Percentiles rank a stretch among this genome's conserved stretches.
Conservation (phyloP, 495 filamentous ascomycete species). For the Annulohypoxylon bovei region DNA sequence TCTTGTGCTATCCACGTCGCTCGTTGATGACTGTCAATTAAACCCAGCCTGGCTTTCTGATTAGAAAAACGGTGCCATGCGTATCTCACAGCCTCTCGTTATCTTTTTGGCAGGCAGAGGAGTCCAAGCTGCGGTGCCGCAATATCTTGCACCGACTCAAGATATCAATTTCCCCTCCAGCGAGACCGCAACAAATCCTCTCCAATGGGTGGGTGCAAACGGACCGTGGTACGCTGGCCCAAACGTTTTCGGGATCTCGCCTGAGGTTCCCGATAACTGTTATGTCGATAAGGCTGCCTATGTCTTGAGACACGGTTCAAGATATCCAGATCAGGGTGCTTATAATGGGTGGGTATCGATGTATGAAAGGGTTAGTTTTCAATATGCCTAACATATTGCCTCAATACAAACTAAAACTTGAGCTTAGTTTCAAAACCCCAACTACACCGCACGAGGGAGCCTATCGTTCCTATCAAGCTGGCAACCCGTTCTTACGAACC, state of each 20-base stretch:
- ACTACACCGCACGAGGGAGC: conserved; percentile 54
- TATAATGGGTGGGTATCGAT: conserved; percentile 62
- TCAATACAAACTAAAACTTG: background rate
- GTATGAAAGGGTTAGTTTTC: conserved; percentile 51
- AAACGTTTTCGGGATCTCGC: conserved; percentile 62
- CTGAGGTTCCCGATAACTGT: conserved; percentile 60
- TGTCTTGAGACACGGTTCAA: conserved; percentile 64
- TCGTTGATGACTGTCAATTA: background rate
- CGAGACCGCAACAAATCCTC: conserved; percentile 49
- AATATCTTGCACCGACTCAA: conserved; percentile 49
- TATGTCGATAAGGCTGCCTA: conserved; percentile 65
- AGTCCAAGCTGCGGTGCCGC: conserved; percentile 4
- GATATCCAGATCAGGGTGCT: conserved; percentile 65
- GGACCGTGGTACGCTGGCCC: conserved; percentile 65
- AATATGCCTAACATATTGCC: background rate
- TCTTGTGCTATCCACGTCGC: background rate
- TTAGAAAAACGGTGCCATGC: conserved; percentile 9
- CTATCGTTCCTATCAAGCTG: conserved; percentile 63
- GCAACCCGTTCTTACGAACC: conserved; percentile 61
- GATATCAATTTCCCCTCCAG: conserved; percentile 53
- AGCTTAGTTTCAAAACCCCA: conserved; percentile 53
- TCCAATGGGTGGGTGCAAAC: conserved; percentile 63
- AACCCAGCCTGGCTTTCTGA: background rate
- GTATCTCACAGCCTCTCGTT: background rate
- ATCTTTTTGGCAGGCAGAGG: background rate